Conservation (phyloP, 495 filamentous ascomycete species). For the Penicillium ucsense region DNA sequence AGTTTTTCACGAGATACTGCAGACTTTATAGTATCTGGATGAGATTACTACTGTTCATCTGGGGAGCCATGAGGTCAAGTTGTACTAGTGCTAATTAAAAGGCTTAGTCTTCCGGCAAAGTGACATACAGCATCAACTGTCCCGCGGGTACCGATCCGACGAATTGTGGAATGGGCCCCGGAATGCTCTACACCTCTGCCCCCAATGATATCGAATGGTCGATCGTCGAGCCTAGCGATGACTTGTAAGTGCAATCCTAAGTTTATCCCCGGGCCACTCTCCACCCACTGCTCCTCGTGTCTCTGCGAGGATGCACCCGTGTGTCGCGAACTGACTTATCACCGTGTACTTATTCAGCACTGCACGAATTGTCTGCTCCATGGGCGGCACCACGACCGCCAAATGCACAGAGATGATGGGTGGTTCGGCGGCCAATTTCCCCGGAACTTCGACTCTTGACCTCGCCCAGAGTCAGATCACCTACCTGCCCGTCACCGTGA, state of each 20-base stretch:
- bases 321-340: slow-evolving; percentile 1
- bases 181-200: slow-evolving; percentile 22
- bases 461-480: slow-evolving; percentile 6
- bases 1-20: no score
- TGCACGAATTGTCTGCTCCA: slow-evolving; percentile 16
- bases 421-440: slow-evolving; percentile 17
- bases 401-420: slow-evolving; percentile 24
- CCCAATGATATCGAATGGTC: slow-evolving; percentile 13
- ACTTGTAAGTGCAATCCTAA: not conserved
- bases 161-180: slow-evolving; percentile 27
- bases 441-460: slow-evolving; percentile 12
- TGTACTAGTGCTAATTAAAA: not conserved
- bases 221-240: slow-evolving; percentile 11
- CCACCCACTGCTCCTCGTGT: not conserved
- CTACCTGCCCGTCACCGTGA: slow-evolving; percentile 26
- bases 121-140: slow-evolving; percentile 33
- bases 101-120: slow-evolving; percentile 22
- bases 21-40: no score
- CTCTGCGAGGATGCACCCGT: not conserved
- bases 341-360: slow-evolving; percentile 8
- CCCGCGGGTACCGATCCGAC: slow-evolving; percentile 18
- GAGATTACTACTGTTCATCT: not conserved
- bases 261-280: not conserved
- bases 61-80: not conserved
- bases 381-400: slow-evolving; percentile 25